phyloP scores from a whole-genome alignment of 2,329 filamentous ascomycete genomes.

The Ascochyta fabae region DNA sequence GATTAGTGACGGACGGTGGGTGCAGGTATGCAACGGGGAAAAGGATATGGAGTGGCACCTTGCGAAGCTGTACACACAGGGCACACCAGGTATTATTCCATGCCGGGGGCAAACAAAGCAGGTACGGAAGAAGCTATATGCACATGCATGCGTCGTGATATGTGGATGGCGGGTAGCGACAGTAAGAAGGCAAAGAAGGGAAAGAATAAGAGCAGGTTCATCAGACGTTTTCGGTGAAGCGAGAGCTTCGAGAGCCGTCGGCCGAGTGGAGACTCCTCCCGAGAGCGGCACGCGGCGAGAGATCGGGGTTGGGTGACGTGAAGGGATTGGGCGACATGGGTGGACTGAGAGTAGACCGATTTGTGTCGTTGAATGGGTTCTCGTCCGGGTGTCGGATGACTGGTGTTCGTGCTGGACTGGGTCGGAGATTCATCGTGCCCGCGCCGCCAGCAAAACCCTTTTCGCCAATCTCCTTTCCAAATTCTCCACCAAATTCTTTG shows the following conservation, averaged over 20 bases:
- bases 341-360: constrained; percentile 41
- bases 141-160: constrained; percentile 38
- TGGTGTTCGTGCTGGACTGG: constrained; percentile 70
- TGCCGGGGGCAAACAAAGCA: neutral
- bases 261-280: constrained; percentile 54
- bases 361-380: constrained; percentile 32
- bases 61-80: neutral
- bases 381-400: constrained; percentile 58
- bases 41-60: neutral
- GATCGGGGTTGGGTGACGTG: constrained; percentile 41
- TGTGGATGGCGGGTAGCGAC: constrained; percentile 27
- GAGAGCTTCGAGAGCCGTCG: constrained; percentile 55
- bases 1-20: constrained; percentile 2
- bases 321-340: constrained; percentile 49
- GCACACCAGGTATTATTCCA: no score
- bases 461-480: constrained; percentile 40
- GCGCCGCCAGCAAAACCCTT: constrained; percentile 27
- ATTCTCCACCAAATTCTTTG: constrained; percentile 31
- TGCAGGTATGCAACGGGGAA: neutral
- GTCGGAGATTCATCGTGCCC: constrained; percentile 40
- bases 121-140: constrained; percentile 23
- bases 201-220: constrained; percentile 22
- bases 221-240: constrained; percentile 57
- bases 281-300: constrained; percentile 41
- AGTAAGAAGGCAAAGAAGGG: constrained; percentile 30